phyloP scores from a whole-genome alignment of 1,284 basidiomycete species.

The Mrakiaceae sp. region DNA sequence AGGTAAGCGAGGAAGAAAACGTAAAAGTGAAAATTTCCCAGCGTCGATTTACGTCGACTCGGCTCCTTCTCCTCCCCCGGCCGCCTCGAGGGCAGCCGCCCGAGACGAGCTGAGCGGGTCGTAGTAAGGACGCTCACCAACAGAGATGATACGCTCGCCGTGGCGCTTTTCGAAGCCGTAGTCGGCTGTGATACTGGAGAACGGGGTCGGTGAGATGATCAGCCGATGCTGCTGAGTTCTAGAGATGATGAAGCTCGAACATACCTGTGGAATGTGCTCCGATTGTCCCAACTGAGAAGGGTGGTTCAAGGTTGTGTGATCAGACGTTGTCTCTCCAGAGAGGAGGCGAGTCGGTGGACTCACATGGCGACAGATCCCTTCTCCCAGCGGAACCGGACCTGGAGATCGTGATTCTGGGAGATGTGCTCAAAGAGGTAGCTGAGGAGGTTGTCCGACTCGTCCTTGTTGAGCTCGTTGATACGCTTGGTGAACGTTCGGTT shows the following conservation, averaged over 20 bases:
- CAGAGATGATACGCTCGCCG: constrained; percentile 25
- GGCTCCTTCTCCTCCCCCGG: too few relatives aligned
- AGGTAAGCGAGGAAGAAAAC: too few relatives aligned
- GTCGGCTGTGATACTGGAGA: constrained; percentile 19
- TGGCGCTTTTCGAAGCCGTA: constrained; percentile 11
- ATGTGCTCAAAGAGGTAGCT: constrained; percentile 7
- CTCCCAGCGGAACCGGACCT: constrained; percentile 31
- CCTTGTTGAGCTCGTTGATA: constrained; percentile 16
- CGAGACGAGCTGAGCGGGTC: constrained; percentile 7
- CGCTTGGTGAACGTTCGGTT: constrained; percentile 17
- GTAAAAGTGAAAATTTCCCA: too few relatives aligned
- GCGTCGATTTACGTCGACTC: too few relatives aligned
- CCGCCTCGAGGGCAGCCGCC: constrained; percentile 20
- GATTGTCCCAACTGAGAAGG: too few relatives aligned
- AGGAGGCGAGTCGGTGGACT: constrained; percentile 23
- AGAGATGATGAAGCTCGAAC: too few relatives aligned
- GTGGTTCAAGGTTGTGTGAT: too few relatives aligned
- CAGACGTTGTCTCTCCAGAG: not conserved
- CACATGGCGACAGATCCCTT: constrained; percentile 22
- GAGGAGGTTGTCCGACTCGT: constrained; percentile 16
- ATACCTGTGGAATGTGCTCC: too few relatives aligned
- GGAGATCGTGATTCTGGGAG: constrained; percentile 22
- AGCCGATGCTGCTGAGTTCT: too few relatives aligned
- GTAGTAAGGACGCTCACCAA: constrained; percentile 20
- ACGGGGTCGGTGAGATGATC: not conserved